Base-by-base conservation (phyloP, 306 rosid genomes). In the Phaseolus lunatus region DNA sequence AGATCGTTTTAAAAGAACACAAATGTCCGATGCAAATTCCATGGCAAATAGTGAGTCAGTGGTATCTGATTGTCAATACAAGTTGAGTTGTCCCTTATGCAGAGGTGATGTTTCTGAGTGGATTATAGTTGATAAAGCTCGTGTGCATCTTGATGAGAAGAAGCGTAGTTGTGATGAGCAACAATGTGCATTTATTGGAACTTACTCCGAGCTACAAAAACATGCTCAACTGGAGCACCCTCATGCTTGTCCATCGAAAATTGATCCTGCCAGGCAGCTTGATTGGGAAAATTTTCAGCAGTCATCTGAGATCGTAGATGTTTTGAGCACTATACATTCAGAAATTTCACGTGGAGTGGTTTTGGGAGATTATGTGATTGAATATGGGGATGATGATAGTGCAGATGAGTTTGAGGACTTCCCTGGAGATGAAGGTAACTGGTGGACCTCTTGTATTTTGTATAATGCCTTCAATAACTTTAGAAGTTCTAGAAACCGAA, bases 251-350 rank as follows among this genome's bases (percentile, higher is more conserved):
- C 97, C 96, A 47, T 92, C 97, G 14, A 87, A 86, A 76, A 90
- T 92, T 14, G 97, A 92, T 81, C 96, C 96, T 43, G 96, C 92
- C 9, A 84, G 93, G 49, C 96, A 87, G 84, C 96, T 90, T 62
- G 97, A 92, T 80, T 92, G 97, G 97, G 93, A 92, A 27, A 92
- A 92, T 67, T 92, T 92, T 81, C 97, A 92, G 84, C 97, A 90
- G 76, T 92, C 97, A 18, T 84, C 96, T 16, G 97, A 92, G 85
- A 90, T 92, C 71, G 82, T 92, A 18, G 97, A 92, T 78, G 97
- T 92, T 74, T 81, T 92, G 81, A 92, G 92, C 86, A 92, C 97
- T 41, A 90, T 92, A 15, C 96, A 92, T 78, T 88, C 97, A 1
- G 97, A 88, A 86, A 84, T 88, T 62, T 96, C 97, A 0, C 84